These are phyloP conservation scores for Beauveria sp. DNA, from an alignment of 2,329 filamentous ascomycete species.

Conservation along the genomic window DNA sequence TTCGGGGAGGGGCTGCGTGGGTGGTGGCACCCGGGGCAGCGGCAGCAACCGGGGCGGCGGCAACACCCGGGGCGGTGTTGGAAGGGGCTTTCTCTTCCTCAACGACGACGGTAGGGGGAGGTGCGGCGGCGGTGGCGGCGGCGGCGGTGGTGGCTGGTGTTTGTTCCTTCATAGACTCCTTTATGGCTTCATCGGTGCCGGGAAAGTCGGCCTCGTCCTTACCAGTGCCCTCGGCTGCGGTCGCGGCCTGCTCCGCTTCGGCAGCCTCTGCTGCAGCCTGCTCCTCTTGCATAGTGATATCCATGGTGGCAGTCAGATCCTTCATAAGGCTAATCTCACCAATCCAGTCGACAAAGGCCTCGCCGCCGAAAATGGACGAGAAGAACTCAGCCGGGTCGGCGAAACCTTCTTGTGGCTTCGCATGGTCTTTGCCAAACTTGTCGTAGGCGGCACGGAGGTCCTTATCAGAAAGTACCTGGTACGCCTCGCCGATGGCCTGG, in stretches of 20 bases:
- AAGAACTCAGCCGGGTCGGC: conserved; percentile 97
- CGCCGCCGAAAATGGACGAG: conserved; percentile 94
- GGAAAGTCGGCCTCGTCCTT: conserved; percentile 40
- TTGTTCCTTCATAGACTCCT: conserved; percentile 44
- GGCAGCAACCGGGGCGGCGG: not conserved
- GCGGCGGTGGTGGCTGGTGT: conserved; percentile 22
- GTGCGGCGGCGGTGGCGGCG: conserved; percentile 18
- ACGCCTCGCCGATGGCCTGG: conserved; percentile 72
- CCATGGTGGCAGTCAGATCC: conserved; percentile 95
- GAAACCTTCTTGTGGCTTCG: conserved; percentile 85
- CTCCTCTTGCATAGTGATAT: conserved; percentile 84
- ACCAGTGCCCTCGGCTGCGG: conserved; percentile 38
- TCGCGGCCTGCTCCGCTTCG: conserved; percentile 43
- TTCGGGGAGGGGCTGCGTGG: conserved; percentile 22
- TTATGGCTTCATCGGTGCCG: conserved; percentile 48
- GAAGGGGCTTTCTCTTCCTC: conserved; percentile 28
- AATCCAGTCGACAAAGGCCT: conserved; percentile 93
- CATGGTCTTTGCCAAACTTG: conserved; percentile 92
- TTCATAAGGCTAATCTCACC: conserved; percentile 99
- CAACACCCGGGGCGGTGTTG: conserved; percentile 12
- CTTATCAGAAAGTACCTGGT: conserved; percentile 77
- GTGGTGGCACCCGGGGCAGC: conserved; percentile 12
- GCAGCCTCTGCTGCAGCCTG: conserved; percentile 51
- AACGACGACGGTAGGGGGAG: conserved; percentile 33
- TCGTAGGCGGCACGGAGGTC: conserved; percentile 90